Conservation (phyloP, 768 basidiomycete species). For the Mycena floridula region DNA sequence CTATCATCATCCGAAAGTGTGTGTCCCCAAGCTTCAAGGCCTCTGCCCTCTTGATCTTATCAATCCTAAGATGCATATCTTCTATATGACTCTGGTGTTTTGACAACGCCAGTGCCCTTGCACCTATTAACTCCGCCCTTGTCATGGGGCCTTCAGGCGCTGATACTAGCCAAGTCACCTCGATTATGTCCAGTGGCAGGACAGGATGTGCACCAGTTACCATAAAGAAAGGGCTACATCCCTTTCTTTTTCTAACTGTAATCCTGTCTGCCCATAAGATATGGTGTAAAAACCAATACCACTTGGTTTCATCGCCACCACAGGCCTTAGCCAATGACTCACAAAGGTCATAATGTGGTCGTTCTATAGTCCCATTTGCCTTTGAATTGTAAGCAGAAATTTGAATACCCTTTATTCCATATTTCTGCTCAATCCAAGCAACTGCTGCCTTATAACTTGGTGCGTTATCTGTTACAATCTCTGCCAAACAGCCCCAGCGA, state of each 20-base stretch:
- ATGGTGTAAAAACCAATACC: constrained; percentile 5
- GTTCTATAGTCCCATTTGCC: constrained; percentile 3
- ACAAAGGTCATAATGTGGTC: too few relatives aligned
- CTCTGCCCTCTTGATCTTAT: not conserved
- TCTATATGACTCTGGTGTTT: not conserved
- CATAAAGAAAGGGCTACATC: constrained; percentile 3
- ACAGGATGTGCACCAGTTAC: not conserved
- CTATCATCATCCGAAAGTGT: not conserved
- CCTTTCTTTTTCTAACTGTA: constrained; percentile 1
- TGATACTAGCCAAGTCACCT: not conserved
- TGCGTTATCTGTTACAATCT: constrained; percentile 27
- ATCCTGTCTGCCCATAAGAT: constrained; percentile 4
- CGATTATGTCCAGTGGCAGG: not conserved
- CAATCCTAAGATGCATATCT: not conserved
- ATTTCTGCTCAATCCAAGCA: not conserved
- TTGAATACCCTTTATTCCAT: constrained; percentile 20
- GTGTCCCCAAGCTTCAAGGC: not conserved
- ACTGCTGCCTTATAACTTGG: constrained; percentile 15
- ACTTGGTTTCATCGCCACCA: too few relatives aligned
- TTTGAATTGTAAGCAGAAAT: constrained; percentile 27
- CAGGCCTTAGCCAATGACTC: too few relatives aligned
- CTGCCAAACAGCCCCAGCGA: constrained; percentile 17
- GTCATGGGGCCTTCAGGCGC: not conserved
- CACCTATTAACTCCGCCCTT: not conserved
- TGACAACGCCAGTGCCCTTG: not conserved